A percentile compares a stretch with the other conserved stretches of the same genome.
These are phyloP conservation scores for Fusarium sp. DNA, from an alignment of 2,329 filamentous ascomycete genomes.

Conservation along the genomic window DNA sequence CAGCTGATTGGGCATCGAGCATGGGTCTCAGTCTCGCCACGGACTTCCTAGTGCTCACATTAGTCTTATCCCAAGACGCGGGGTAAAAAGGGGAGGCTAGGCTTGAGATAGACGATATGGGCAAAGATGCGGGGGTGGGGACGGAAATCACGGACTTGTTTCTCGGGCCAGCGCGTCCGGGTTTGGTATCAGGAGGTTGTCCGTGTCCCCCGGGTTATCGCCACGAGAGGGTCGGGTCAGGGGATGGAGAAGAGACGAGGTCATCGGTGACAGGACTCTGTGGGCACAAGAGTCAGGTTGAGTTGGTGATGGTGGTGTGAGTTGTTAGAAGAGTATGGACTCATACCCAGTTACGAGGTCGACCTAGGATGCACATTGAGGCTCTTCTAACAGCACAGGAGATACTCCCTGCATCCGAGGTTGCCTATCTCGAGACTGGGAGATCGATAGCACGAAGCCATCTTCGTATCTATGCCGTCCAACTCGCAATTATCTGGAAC, in stretches of 20 bases:
- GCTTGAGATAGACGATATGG: neutral
- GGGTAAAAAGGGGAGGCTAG: neutral
- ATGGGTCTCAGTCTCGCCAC: neutral
- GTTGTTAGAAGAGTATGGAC: neutral
- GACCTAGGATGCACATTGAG: neutral
- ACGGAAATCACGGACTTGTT: constrained; percentile 3
- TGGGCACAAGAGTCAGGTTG: neutral
- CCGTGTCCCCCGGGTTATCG: neutral
- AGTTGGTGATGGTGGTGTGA: neutral
- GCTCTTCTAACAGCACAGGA: neutral
- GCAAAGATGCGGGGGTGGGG: constrained; percentile 4
- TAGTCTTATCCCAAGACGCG: constrained; percentile 4
- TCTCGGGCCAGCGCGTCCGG: neutral
- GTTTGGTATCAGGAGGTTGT: neutral
- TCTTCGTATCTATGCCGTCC: neutral
- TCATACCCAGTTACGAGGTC: neutral
- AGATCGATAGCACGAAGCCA: neutral
- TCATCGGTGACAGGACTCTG: neutral
- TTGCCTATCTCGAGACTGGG: neutral
- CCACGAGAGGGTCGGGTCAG: neutral
- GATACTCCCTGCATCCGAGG: neutral
- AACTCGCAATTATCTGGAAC: neutral
- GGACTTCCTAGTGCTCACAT: neutral
- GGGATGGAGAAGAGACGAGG: neutral
- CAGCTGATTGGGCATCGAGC: neutral